These are phyloP conservation scores for Aspergillus wentii DNA, from an alignment of 495 filamentous ascomycete species.

Conservation along the genomic window DNA sequence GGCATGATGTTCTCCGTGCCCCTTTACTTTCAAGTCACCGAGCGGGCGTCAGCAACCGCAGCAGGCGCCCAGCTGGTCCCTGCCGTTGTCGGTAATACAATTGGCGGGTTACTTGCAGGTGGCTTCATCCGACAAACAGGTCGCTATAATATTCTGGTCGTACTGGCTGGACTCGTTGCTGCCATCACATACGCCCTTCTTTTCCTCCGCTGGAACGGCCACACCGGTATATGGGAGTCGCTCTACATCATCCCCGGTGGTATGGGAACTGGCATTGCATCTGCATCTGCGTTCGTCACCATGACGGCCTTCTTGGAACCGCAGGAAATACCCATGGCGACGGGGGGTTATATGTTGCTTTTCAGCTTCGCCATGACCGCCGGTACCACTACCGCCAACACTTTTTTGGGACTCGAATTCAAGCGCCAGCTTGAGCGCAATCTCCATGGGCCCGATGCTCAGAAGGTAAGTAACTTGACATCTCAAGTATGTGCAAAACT, in stretches of 20 bases:
- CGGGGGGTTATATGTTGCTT: conserved; percentile 48
- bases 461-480: conserved; percentile 13
- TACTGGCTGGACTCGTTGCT: conserved; percentile 46
- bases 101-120: conserved; percentile 58
- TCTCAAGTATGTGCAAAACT: conserved; percentile 1
- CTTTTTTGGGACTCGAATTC: conserved; percentile 32
- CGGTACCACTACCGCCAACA: conserved; percentile 46
- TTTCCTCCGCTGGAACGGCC: conserved; percentile 56
- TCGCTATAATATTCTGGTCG: conserved; percentile 50
- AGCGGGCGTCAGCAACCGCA: conserved; percentile 45
- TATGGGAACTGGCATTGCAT: conserved; percentile 51
- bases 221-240: conserved; percentile 55
- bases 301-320: conserved; percentile 50
- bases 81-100: conserved; percentile 59
- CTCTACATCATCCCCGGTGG: conserved; percentile 59
- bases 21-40: conserved; percentile 65
- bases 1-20: conserved; percentile 50
- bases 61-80: conserved; percentile 61
- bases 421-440: conserved; percentile 20
- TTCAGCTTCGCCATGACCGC: conserved; percentile 47
- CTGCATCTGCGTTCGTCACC: conserved; percentile 50
- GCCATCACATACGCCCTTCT: conserved; percentile 50
- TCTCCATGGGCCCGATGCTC: conserved; percentile 22
- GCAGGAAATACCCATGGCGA: conserved; percentile 50
- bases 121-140: conserved; percentile 54